Evolutionary conservation across 106 monocot species (phyloP).

Genomic region (Acanthochlamys bracteata): DNA sequence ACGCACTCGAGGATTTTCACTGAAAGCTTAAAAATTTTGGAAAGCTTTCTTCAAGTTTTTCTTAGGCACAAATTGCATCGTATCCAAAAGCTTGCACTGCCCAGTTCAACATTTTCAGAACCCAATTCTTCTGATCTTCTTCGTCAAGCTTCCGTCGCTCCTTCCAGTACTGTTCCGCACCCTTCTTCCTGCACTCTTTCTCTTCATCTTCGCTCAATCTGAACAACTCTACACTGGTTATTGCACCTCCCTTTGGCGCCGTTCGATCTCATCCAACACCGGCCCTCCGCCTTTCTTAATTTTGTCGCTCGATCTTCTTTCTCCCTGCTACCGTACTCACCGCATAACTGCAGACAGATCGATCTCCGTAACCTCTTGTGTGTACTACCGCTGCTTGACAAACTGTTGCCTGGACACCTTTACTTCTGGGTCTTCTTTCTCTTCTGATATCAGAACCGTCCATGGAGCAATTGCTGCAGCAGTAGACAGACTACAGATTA

Average conservation of each 20-base stretch:
- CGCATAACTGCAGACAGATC: background rate
- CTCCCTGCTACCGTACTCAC: constrained; percentile 1
- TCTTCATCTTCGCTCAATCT: background rate
- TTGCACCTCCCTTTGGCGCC: background rate
- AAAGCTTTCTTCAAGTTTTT: too few relatives aligned
- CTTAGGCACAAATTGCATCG: too few relatives aligned
- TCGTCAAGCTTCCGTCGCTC: background rate
- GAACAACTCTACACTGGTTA: background rate
- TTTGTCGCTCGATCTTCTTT: background rate
- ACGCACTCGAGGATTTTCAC: too few relatives aligned
- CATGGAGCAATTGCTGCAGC: too few relatives aligned
- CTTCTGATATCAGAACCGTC: too few relatives aligned
- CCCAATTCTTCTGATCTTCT: background rate
- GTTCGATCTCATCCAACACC: background rate
- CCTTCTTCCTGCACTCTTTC: background rate
- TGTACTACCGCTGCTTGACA: background rate
- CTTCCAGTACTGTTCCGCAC: background rate
- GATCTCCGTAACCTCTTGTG: background rate
- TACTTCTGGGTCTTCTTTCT: background rate
- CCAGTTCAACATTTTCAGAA: background rate
- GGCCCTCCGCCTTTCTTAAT: background rate
- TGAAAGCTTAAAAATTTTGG: too few relatives aligned
- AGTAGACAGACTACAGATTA: too few relatives aligned
- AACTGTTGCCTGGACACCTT: background rate
- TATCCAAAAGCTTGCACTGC: background rate